Percentiles rank a stretch among this genome's conserved stretches.
Conservation (phyloP, 2,329 filamentous ascomycete genomes). For the Diaporthe aspalathi region DNA sequence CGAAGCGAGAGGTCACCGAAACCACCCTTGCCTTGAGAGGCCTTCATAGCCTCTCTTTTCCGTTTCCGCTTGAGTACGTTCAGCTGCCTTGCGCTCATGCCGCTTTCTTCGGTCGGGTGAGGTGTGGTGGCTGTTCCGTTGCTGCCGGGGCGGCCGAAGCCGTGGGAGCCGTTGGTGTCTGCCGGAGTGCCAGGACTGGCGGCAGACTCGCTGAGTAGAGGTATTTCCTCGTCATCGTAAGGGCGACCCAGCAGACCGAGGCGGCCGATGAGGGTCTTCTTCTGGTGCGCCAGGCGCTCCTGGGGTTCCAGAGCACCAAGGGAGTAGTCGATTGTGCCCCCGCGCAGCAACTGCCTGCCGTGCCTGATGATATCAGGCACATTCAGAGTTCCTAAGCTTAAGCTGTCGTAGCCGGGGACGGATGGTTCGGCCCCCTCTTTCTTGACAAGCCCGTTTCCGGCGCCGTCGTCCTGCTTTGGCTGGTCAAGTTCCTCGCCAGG, state of each 20-base stretch:
- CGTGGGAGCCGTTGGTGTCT: slow-evolving; percentile 51
- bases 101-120: slow-evolving; percentile 70
- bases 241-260: slow-evolving; percentile 87
- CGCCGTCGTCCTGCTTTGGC: slow-evolving; percentile 58
- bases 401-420: slow-evolving; percentile 68
- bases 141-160: slow-evolving; percentile 44
- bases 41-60: slow-evolving; percentile 88
- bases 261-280: slow-evolving; percentile 85
- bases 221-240: slow-evolving; percentile 84
- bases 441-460: slow-evolving; percentile 57
- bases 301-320: slow-evolving; percentile 85
- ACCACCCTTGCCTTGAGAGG: slow-evolving; percentile 85
- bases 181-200: slow-evolving; percentile 58
- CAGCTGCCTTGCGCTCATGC: slow-evolving; percentile 90
- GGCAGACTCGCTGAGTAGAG: slow-evolving; percentile 70
- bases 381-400: slow-evolving; percentile 80
- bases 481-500: slow-evolving; percentile 68
- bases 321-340: slow-evolving; percentile 86
- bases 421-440: slow-evolving; percentile 54
- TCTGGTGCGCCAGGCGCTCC: slow-evolving; percentile 84
- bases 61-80: slow-evolving; percentile 95
- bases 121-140: slow-evolving; percentile 52
- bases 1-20: slow-evolving; percentile 87
- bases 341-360: slow-evolving; percentile 86
- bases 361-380: slow-evolving; percentile 82